Base-by-base conservation (phyloP, 768 basidiomycete species). In the Russula earlei region DNA sequence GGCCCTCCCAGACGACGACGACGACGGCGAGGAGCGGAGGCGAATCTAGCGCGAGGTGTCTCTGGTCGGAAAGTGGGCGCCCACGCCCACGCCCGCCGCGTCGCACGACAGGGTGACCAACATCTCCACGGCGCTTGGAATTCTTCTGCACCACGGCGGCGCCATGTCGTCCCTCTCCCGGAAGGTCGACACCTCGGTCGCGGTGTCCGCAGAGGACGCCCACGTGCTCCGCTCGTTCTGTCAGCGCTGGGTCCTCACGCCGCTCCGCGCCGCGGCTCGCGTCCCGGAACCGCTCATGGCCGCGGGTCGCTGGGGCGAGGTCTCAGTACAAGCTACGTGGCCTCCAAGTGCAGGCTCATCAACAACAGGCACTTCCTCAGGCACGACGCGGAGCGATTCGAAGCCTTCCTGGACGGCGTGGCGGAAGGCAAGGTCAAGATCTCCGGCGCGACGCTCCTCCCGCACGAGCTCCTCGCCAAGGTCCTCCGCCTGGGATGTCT, bases 51-150 rank as follows among this genome's bases (percentile, higher is more conserved):
- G 68, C 57, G 68, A 72, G 31, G 69, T 87, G 19, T 77, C 78
- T 7, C 75, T 85, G 15, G 83, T 77, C 1, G 75, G 75, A 1
- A 89, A 87, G 66, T 88, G 85, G 85, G 84, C 84, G 0, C 85
- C 86, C 0, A 77, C 84, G 0, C 85, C 86, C 0, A 77, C 79
- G 2, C 79, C 81, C 12, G 73, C 67, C 4, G 70, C 72, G 3
- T 73, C 80, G 4, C 85, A 86, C 53, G 86, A 87, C 62, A 74
- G 77, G 10, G 70, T 75, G 54, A 82, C 81, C 3, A 82, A 83
- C 65, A 80, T 88, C 59, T 67, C 80, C 5, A 82, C 85, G 0
- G 84, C 84, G 36, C 76, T 88, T 42, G 70, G 73, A 14, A 69
- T 78, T 15, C 73, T 83, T 47, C 70, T 88, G 14, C 75, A 76